Percentiles rank a stretch among this genome's conserved stretches.
These are phyloP conservation scores for Cupressus sempervirens DNA, from an alignment of 75 land plant species.

Conservation along the genomic window DNA sequence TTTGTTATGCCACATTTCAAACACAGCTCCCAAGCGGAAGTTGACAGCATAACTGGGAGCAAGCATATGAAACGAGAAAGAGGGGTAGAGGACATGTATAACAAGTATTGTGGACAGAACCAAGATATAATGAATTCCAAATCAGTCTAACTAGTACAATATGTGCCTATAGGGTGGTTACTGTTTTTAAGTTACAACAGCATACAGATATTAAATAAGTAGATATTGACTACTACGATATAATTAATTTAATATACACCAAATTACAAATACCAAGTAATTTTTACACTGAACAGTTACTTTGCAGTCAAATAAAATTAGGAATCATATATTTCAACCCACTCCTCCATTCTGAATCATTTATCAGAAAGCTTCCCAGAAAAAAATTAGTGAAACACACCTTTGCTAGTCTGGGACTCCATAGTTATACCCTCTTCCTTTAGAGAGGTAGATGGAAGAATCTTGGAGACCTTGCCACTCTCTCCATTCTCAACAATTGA, in stretches of 20 bases:
- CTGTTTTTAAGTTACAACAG: not conserved
- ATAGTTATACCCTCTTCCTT: slow-evolving; percentile 6
- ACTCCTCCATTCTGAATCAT: not conserved
- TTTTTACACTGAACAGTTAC: not conserved
- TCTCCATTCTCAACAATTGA: slow-evolving; percentile 7
- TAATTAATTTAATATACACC: not conserved
- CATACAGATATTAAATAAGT: not conserved
- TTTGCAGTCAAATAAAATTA: not conserved
- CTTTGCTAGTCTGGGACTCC: slow-evolving; percentile 8
- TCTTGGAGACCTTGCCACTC: slow-evolving; percentile 4
- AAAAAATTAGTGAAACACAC: not conserved
- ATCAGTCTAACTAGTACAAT: not conserved
- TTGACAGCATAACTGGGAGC: not conserved
- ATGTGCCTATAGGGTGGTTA: not conserved
- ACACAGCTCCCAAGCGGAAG: too few relatives aligned
- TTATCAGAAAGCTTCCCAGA: not conserved
- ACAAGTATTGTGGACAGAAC: not conserved
- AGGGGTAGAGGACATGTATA: not conserved
- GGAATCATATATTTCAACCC: not conserved
- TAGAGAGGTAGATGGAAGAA: not conserved
- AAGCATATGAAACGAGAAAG: not conserved
- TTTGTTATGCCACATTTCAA: too few relatives aligned
- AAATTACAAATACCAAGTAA: not conserved
- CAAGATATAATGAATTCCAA: not conserved
- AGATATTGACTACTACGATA: not conserved